Base-by-base conservation (phyloP, 345 rosid genomes). In the Citrus unshiu region DNA sequence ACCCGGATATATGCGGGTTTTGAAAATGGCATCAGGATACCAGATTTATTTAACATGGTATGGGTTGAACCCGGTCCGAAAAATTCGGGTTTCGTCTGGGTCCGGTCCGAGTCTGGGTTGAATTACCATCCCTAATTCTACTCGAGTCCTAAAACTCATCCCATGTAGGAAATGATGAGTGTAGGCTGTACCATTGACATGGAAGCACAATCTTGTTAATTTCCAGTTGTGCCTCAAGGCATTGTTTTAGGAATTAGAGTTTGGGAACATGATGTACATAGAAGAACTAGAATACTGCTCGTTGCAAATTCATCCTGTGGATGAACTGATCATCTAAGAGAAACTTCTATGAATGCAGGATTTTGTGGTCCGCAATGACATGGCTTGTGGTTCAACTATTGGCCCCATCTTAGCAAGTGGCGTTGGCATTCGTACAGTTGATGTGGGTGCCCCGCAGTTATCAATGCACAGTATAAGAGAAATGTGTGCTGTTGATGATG, bases 381-480 rank as follows among this genome's bases (percentile, higher is more conserved):
- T 94, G 94, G 84, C 84, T 6, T 96, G 99, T 3, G 99, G 99
- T 32, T 94, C 99, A 13, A 96, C 99, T 79, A 96, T 96, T 7
- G 99, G 99, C 72, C 99, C 98, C 3, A 96, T 96, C 77, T 81
- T 96, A 57, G 97, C 99, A 34, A 96, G 99, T 76, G 94, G 97
- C 29, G 91, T 92, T 54, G 98, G 99, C 70, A 92, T 96, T 84
- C 94, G 98, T 18, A 92, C 99, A 0, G 97, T 96, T 58, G 99
- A 94, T 77, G 97, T 96, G 1, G 99, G 99, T 27, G 97, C 98
- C 24, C 99, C 99, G 1, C 99, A 94, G 77, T 86, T 94, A 68
- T 94, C 98, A 0, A 96, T 96, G 99, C 99, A 96, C 84, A 96
- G 99, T 82, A 94, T 94, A 65, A 85, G 99, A 43, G 99, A 96